These are phyloP conservation scores for Colletotrichum sp. DNA, from an alignment of 2,329 filamentous ascomycete species.

Conservation along the genomic window DNA sequence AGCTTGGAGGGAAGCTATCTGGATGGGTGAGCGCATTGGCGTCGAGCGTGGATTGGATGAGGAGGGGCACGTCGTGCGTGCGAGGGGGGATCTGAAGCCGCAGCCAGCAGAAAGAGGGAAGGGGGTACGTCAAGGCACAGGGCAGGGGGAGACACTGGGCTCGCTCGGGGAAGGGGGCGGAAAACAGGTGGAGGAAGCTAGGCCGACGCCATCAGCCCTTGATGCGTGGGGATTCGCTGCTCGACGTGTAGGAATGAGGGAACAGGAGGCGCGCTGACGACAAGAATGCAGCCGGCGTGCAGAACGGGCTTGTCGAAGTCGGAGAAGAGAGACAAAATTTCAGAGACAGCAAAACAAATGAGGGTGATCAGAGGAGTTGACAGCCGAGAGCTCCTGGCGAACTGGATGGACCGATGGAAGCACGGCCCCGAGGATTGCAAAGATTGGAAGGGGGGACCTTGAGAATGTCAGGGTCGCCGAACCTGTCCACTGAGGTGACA, in stretches of 20 bases:
- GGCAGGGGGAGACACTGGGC: background rate
- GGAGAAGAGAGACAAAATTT: background rate
- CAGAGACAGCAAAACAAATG: constrained; percentile 10
- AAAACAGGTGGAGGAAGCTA: constrained; percentile 19
- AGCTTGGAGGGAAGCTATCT: constrained; percentile 10
- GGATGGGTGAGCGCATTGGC: constrained; percentile 10
- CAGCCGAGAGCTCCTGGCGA: background rate
- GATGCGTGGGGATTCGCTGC: constrained; percentile 15
- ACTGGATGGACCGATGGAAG: background rate
- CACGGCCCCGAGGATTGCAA: background rate
- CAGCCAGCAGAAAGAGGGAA: background rate
- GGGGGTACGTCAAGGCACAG: constrained; percentile 18
- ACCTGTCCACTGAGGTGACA: background rate
- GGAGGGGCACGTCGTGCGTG: constrained; percentile 6
- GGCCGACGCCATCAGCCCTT: constrained; percentile 10
- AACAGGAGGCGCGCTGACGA: constrained; percentile 19
- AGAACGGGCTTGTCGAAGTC: background rate
- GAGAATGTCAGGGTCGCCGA: constrained; percentile 17
- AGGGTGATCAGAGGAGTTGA: background rate
- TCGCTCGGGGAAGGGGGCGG: background rate
- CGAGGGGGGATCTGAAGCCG: background rate
- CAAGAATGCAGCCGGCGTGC: constrained; percentile 15
- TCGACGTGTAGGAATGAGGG: constrained; percentile 16
- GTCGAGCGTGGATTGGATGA: background rate
- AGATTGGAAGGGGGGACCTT: constrained; percentile 19